These are phyloP conservation scores for Dothideomycetidae sp. DNA, from an alignment of 2,329 filamentous ascomycete genomes.

Conservation along the genomic window DNA sequence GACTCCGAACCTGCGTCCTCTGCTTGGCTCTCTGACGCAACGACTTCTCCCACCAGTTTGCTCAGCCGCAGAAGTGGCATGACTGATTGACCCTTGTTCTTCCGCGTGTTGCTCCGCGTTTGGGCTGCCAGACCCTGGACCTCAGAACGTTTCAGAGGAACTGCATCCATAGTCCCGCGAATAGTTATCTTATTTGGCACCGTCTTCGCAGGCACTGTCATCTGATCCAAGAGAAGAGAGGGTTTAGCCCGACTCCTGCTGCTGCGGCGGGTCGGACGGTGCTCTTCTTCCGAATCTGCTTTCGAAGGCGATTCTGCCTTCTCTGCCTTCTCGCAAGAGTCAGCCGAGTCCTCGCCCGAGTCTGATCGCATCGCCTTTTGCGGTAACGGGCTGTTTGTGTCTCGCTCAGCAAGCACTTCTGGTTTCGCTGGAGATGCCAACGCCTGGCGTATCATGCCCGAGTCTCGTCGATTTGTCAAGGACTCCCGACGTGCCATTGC, in stretches of 20 bases:
- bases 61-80: slow-evolving; percentile 30
- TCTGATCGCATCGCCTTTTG: slow-evolving; percentile 14
- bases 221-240: slow-evolving; percentile 7
- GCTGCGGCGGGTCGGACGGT: slow-evolving; percentile 5
- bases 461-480: slow-evolving; percentile 33
- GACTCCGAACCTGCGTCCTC: slow-evolving; percentile 12
- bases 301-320: slow-evolving; percentile 9
- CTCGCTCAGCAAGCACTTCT: slow-evolving; percentile 30
- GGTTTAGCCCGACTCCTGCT: slow-evolving; percentile 6
- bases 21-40: neutral
- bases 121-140: slow-evolving; percentile 33
- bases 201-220: slow-evolving; percentile 9
- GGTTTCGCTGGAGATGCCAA: slow-evolving; percentile 30
- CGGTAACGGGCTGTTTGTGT: slow-evolving; percentile 33
- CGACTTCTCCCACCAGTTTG: slow-evolving; percentile 25
- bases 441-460: slow-evolving; percentile 32
- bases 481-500: slow-evolving; percentile 27
- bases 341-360: neutral
- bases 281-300: slow-evolving; percentile 9
- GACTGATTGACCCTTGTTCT: slow-evolving; percentile 35
- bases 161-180: slow-evolving; percentile 28
- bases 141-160: slow-evolving; percentile 34
- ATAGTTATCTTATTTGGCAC: slow-evolving; percentile 32
- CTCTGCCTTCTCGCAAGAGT: slow-evolving; percentile 4
- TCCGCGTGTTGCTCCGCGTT: slow-evolving; percentile 35